phyloP scores from a whole-genome alignment of 192 early-diverging fungal genomes.

The Pilaira anomala region DNA sequence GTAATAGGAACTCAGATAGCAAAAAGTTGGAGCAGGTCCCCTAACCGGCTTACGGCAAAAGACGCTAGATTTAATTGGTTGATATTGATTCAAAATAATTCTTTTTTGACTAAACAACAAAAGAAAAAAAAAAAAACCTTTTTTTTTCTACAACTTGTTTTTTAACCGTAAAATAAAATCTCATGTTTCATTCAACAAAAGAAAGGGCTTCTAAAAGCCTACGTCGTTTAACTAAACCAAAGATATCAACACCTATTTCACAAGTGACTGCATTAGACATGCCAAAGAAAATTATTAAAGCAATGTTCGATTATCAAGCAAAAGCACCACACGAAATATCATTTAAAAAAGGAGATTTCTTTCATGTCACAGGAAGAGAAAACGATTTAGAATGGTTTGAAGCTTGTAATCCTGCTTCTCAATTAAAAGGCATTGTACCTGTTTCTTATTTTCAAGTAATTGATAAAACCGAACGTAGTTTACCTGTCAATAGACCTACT shows the following conservation, averaged over 20 bases:
- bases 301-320: slow-evolving; percentile 65
- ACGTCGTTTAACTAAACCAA: slow-evolving; percentile 11
- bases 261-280: slow-evolving; percentile 16
- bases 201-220: slow-evolving; percentile 16
- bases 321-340: slow-evolving; percentile 58
- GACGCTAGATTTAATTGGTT: too few species aligned
- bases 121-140: too few species aligned
- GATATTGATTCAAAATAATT: too few species aligned
- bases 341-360: slow-evolving; percentile 75
- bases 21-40: too few species aligned
- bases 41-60: too few species aligned
- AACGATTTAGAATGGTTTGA: slow-evolving; percentile 68
- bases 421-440: slow-evolving; percentile 65
- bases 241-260: neutral
- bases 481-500: slow-evolving; percentile 19
- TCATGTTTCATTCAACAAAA: slow-evolving; percentile 19
- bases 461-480: slow-evolving; percentile 44
- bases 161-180: too few species aligned
- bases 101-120: too few species aligned
- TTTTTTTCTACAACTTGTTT: too few species aligned
- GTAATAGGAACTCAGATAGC: too few species aligned
- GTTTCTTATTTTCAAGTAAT: slow-evolving; percentile 67
- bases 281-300: slow-evolving; percentile 75
- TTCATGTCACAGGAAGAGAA: slow-evolving; percentile 65
- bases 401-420: slow-evolving; percentile 66